Conservation (phyloP, 148 eudicot genomes). For the Rhododendron vialii region DNA sequence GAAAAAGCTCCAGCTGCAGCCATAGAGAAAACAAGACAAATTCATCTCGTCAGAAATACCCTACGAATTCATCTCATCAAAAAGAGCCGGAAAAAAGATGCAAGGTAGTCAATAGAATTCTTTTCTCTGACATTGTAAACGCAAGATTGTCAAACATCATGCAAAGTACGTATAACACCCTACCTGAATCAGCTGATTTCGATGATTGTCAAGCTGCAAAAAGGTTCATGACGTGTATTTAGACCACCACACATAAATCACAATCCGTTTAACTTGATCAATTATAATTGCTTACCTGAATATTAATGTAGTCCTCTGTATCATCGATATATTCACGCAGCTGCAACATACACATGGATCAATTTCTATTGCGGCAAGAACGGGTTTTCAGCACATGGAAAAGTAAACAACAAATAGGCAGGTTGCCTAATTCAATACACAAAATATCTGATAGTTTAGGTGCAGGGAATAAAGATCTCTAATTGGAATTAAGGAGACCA, state of each 20-base stretch:
- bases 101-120: neutral
- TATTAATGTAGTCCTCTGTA: conserved; percentile 78
- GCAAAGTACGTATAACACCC: neutral
- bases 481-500: neutral
- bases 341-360: conserved; percentile 30
- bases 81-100: neutral
- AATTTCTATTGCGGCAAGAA: neutral
- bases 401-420: neutral
- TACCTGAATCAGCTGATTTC: conserved; percentile 77
- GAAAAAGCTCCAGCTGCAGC: conserved; percentile 65
- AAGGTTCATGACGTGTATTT: conserved; percentile 6
- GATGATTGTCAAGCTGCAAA: conserved; percentile 80
- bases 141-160: neutral
- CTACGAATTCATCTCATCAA: neutral
- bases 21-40: neutral
- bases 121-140: neutral
- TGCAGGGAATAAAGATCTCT: neutral
- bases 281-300: conserved; percentile 39
- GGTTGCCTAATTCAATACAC: neutral
- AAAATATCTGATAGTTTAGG: neutral
- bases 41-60: neutral
- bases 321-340: conserved; percentile 74
- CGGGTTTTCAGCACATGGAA: neutral
- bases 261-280: neutral
- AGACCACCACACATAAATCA: neutral